A percentile compares a stretch with the other conserved stretches of the same genome.
phyloP scores from a whole-genome alignment of 148 eudicot species.

The Gaultheria prostrata region DNA sequence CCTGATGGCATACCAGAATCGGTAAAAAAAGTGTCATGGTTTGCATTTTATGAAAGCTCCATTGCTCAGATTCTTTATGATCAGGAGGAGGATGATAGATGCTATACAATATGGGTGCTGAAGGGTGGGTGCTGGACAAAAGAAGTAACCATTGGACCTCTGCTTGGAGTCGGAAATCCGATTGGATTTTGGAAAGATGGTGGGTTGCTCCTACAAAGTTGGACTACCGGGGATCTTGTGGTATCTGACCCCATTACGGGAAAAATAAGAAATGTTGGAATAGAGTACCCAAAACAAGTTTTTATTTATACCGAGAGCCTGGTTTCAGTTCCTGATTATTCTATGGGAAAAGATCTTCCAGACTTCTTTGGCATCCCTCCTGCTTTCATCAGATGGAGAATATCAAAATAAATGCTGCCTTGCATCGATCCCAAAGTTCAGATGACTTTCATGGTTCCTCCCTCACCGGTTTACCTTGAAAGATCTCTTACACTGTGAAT shows the following conservation, averaged over 20 bases:
- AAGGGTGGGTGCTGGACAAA: neutral
- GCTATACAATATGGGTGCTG: neutral
- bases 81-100: neutral
- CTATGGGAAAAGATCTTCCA: too few relatives aligned
- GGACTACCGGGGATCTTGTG: neutral
- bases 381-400: too few relatives aligned
- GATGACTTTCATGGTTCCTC: too few relatives aligned
- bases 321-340: neutral
- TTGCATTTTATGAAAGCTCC: neutral
- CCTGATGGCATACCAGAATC: neutral
- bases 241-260: too few relatives aligned
- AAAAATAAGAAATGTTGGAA: neutral
- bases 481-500: too few relatives aligned
- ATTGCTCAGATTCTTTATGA: neutral
- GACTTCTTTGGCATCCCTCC: too few relatives aligned
- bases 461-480: too few relatives aligned
- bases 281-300: neutral
- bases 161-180: neutral
- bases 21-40: neutral
- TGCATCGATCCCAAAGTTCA: too few relatives aligned
- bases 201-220: neutral
- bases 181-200: conserved; percentile 3
- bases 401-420: too few relatives aligned
- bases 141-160: neutral
- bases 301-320: neutral